Percentiles rank a stretch among this genome's conserved stretches.
These are phyloP conservation scores for Grifola frondosa DNA, from an alignment of 1,284 basidiomycete genomes.

Conservation along the genomic window DNA sequence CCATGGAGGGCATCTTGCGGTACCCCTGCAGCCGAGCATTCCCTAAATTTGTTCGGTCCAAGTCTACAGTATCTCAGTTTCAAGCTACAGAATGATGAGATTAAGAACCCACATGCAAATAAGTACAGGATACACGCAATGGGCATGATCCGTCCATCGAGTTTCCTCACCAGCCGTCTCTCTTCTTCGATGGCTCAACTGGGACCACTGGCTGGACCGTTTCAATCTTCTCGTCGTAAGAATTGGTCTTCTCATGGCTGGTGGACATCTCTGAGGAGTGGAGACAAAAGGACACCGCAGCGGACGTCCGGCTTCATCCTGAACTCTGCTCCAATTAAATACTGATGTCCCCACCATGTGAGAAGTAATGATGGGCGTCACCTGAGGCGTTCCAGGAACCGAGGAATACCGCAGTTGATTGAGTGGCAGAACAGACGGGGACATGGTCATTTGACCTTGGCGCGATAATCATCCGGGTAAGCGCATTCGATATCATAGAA, in stretches of 20 bases:
- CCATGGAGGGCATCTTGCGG: constrained; percentile 62
- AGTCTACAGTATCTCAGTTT: constrained; percentile 40
- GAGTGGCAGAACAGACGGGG: too few species aligned
- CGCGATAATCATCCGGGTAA: too few species aligned
- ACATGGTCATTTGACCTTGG: too few species aligned
- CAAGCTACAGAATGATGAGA: not conserved
- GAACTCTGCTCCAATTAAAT: too few species aligned
- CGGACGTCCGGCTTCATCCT: too few species aligned
- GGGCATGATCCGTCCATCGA: constrained; percentile 68
- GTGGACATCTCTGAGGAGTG: constrained; percentile 1
- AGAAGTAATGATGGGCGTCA: too few species aligned
- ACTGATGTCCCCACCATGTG: too few species aligned
- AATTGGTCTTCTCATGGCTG: constrained; percentile 12
- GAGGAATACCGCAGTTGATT: too few species aligned
- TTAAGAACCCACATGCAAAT: constrained; percentile 59
- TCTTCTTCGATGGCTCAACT: constrained; percentile 42
- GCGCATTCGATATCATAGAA: too few species aligned
- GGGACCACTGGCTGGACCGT: not conserved
- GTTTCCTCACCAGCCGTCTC: constrained; percentile 57
- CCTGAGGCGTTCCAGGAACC: too few species aligned
- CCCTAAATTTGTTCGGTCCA: constrained; percentile 74
- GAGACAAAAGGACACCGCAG: too few species aligned
- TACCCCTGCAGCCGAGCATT: constrained; percentile 73
- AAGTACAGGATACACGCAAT: constrained; percentile 71
- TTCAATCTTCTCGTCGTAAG: constrained; percentile 14